These are phyloP conservation scores for Salvia miltiorrhiza DNA, from an alignment of 257 asterid genomes.

Conservation along the genomic window DNA sequence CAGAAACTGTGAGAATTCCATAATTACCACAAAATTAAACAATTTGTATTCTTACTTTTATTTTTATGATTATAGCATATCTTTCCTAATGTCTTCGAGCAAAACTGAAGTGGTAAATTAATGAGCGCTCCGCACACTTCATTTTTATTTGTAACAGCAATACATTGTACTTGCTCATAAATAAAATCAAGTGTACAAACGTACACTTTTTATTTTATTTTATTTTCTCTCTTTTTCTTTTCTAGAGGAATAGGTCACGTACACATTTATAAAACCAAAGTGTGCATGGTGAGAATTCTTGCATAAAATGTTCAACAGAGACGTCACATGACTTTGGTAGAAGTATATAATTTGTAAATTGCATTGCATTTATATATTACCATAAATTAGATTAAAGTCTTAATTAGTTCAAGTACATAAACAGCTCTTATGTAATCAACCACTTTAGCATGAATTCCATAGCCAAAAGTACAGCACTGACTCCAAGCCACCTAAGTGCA, in stretches of 20 bases:
- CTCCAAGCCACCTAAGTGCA: neutral
- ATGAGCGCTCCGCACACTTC: neutral
- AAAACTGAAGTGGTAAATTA: neutral
- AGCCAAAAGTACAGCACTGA: neutral
- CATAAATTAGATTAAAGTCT: neutral
- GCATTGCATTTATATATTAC: neutral
- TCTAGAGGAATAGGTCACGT: too few relatives aligned
- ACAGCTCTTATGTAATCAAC: neutral
- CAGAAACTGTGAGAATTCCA: slow-evolving; percentile 19
- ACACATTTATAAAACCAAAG: too few relatives aligned
- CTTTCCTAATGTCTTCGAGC: neutral
- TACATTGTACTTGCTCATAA: neutral
- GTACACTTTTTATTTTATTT: neutral
- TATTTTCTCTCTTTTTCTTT: neutral
- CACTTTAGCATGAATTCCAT: neutral
- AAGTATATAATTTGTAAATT: too few relatives aligned
- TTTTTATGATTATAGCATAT: neutral
- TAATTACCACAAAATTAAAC: neutral
- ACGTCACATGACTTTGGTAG: too few relatives aligned
- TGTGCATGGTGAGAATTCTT: too few relatives aligned
- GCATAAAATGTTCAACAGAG: too few relatives aligned
- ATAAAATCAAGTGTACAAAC: neutral
- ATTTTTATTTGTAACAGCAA: neutral
- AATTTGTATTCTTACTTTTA: neutral
- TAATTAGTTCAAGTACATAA: neutral